Base-by-base conservation (phyloP, 306 rosid genomes). In the Pyrus pyrifolia region DNA sequence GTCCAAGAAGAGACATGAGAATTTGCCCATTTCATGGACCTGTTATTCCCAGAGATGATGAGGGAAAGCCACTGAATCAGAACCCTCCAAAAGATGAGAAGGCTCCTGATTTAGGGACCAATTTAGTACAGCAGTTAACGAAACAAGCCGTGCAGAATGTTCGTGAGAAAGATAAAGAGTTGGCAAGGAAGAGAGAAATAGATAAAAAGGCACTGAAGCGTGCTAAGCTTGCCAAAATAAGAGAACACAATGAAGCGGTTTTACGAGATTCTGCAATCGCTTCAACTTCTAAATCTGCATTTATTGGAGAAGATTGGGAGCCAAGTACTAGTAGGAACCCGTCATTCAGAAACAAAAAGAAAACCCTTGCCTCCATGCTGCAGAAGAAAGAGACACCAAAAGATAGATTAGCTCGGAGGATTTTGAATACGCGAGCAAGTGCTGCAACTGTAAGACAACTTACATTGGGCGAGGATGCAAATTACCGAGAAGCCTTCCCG, bases 1-100 rank as follows among this genome's bases (percentile, higher is more conserved):
- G 98, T 82, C 87, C 81, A 76, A 87, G 98, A 82, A 88, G 79
- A 74, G 97, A 89, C 79, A 49, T 87, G 80, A 89, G 73, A 87
- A 76, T 86, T 61, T 95, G 98, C 72, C 98, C 97, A 49, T 95
- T 95, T 84, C 98, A 95, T 67, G 98, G 98, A 82, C 89, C 87
- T 76, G 82, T 92, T 31, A 22, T 89, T 70, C 93, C 97, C 27
- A 85, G 97, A 73, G 97, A 95, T 80, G 88, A 88, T 45, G 88
- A 90, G 78, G 98, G 97, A 77, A 88, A 77, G 69, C 97, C 97
- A 61, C 83, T 92, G 45, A 58, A 83, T 76, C 87, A 45, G 45
- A 68, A 78, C 59, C 76, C 88, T 65, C 74, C 81, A 21, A 74
- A 71, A 29, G 91, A 88, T 17, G 77, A 73, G 74, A 69, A 69